Conservation (phyloP, 2,329 filamentous ascomycete species). For the Diaporthe sp. region DNA sequence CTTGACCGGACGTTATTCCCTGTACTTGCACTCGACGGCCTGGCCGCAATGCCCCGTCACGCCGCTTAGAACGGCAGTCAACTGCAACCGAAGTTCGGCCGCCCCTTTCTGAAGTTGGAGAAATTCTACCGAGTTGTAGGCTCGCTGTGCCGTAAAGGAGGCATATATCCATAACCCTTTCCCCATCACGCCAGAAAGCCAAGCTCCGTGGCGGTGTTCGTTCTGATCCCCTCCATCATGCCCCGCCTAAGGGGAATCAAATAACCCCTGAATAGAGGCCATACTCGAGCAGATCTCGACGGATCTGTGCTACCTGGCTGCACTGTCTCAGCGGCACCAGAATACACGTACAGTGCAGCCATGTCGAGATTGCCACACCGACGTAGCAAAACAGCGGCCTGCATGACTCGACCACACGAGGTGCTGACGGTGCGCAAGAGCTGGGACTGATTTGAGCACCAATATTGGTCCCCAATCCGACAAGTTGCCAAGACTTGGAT, state of each 20-base stretch:
- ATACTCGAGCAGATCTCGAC: too few species aligned
- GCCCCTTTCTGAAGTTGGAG: not conserved
- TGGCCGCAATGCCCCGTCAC: not conserved
- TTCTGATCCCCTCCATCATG: too few species aligned
- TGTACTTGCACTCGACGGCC: not conserved
- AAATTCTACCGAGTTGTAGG: not conserved
- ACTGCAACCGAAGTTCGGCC: not conserved
- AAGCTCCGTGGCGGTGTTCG: too few species aligned
- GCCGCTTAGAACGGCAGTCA: not conserved
- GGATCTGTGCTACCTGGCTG: too few species aligned
- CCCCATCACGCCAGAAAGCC: too few species aligned
- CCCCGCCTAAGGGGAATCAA: too few species aligned
- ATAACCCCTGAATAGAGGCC: too few species aligned
- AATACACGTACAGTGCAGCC: too few species aligned
- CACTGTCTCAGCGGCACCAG: too few species aligned
- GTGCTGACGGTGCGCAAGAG: not conserved
- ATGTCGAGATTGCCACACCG: not conserved
- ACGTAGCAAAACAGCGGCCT: not conserved
- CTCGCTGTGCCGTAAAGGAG: not conserved
- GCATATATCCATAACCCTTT: too few species aligned
- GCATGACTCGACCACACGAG: not conserved
- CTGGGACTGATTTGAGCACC: not conserved
- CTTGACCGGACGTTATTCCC: not conserved
- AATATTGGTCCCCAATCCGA: not conserved
- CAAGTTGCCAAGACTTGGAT: not conserved